Base-by-base conservation (phyloP, 352 stramenopile species). In the Globisporangium canariense region DNA sequence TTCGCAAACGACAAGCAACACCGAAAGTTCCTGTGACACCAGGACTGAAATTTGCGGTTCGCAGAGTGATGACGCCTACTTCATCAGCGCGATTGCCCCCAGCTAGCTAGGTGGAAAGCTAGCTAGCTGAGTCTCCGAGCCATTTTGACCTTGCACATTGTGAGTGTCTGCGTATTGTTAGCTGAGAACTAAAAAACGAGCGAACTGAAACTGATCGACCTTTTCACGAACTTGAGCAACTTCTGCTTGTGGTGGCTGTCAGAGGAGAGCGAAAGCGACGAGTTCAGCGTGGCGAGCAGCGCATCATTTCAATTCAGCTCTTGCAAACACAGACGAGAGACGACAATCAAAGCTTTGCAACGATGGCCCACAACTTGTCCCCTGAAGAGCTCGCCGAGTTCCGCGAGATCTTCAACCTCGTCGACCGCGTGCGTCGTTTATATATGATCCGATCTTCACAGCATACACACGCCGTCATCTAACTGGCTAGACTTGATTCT, bases 341-440 rank as follows among this genome's bases (percentile, higher is more conserved):
- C 36, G 36, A 28, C 45, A 32, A 16, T 53, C 0, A 20, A 5
- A 36, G 14, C n/a, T 40, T 32, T 10, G 6, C 28, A 4, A 69
- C 22, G 22, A 93, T 93, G 84, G 74, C 55, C 47, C 80, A 91
- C 46, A 77, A 83, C 18, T 66, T 97, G 54, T 84, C 75, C 11
- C 20, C 72, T 0, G 86, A 96, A 56, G 92, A 98, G 66, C 79
- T 98, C 20, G 77, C 79, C 6, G 92, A 98, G 76, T 98, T 97
- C 62, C 84, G 90, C 46, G 93, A 98, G 69, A 98, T 98, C 67
- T 98, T 98, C 68, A 97, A 98, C 69, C 86, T 98, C 20, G 91
- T 98, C 25, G 93, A 98, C 66, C 76, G 88, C 53, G 88, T 95
- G 66, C 13, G 73, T 10, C 13, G 20, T 38, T n/a, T 53, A 34